Conservation (phyloP, 169 alveolate species). For the Miamiensis avidus region DNA sequence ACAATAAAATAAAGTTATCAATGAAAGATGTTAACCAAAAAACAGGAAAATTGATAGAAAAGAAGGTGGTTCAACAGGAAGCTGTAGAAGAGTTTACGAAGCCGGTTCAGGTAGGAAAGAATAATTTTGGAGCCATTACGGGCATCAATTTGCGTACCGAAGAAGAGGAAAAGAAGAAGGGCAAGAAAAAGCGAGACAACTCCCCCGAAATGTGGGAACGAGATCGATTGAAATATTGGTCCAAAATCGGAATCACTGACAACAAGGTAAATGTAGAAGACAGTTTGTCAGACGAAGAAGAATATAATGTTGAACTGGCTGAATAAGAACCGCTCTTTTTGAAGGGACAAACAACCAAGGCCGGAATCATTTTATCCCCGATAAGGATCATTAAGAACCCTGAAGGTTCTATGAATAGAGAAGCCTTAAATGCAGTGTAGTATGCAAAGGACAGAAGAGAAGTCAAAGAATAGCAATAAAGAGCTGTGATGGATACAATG, state of each 20-base stretch:
- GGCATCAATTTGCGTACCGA: slow-evolving; percentile 81
- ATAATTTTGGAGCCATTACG: slow-evolving; percentile 70
- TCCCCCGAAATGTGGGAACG: slow-evolving; percentile 83
- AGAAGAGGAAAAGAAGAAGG: slow-evolving; percentile 66
- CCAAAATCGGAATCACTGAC: slow-evolving; percentile 14
- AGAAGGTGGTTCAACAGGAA: slow-evolving; percentile 29
- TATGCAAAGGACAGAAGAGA: slow-evolving; percentile 94
- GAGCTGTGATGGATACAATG: slow-evolving; percentile 28
- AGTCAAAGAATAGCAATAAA: slow-evolving; percentile 86
- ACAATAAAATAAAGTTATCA: slow-evolving; percentile 32
- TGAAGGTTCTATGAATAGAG: slow-evolving; percentile 92
- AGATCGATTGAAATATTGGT: slow-evolving; percentile 50
- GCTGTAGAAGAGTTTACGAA: slow-evolving; percentile 26
- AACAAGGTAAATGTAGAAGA: slow-evolving; percentile 45
- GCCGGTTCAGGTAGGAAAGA: slow-evolving; percentile 17
- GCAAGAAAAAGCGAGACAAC: slow-evolving; percentile 51
- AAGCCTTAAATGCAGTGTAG: slow-evolving; percentile 87
- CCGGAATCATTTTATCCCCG: slow-evolving; percentile 89
- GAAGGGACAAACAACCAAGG: slow-evolving; percentile 94
- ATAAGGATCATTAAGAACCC: slow-evolving; percentile 91
- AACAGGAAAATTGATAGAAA: slow-evolving; percentile 41
- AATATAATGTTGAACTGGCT: slow-evolving; percentile 90
- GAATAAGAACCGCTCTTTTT: slow-evolving; percentile 95
- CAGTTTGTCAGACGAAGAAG: slow-evolving; percentile 58
- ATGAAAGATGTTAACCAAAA: slow-evolving; percentile 51